Base-by-base conservation (phyloP, 1,139 yeast genomes). In the Blastobotrys malaysiensis region DNA sequence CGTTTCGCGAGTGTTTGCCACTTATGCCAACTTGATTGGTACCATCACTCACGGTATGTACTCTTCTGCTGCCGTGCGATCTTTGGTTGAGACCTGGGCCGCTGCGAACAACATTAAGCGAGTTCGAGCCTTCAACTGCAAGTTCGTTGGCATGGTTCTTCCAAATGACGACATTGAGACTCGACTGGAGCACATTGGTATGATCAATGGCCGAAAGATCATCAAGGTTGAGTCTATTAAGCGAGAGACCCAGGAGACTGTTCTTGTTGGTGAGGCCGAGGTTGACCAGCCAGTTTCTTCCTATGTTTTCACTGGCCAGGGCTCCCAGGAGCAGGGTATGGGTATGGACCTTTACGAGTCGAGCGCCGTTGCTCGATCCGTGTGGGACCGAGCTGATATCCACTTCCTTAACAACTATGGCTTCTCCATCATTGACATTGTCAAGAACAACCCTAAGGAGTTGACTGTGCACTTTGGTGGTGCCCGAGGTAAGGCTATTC, bases 281-380 rank as follows among this genome's bases (percentile, higher is more conserved):
- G 91, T 95, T 68, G 98, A 93, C 66, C 99, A 93, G 76, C 99
- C 99, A 51, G 86, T 86, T 56, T 88, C 99, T 50, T 86, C 99
- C 18, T 93, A 88, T 71, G 97, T 93, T 57, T 93, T 95, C 77
- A 93, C 99, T 63, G 99, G 99, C 71, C 99, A 93, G 80, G 99
- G 99, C 72, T 91, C 99, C 57, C 99, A 93, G 77, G 99, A 95
- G 74, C 99, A 95, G 78, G 98, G 98, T 71, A 93, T 93, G 99
- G 99, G 99, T 78, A 93, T 93, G 99, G 99, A 95, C 74, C 81
- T 93, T 70, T 93, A 93, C 74, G 85, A 84, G 61, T 80, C 89
- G 51, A 88, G 97, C 53, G 89, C 82, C 46, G 97, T 95, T 71
- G 99, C 99, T 56, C 85, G 84, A 68, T 83, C 82, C 60, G 98